Percentiles rank a stretch among this genome's conserved stretches.
These are phyloP conservation scores for Puccinia hordei DNA, from an alignment of 1,284 basidiomycete species.

Conservation along the genomic window DNA sequence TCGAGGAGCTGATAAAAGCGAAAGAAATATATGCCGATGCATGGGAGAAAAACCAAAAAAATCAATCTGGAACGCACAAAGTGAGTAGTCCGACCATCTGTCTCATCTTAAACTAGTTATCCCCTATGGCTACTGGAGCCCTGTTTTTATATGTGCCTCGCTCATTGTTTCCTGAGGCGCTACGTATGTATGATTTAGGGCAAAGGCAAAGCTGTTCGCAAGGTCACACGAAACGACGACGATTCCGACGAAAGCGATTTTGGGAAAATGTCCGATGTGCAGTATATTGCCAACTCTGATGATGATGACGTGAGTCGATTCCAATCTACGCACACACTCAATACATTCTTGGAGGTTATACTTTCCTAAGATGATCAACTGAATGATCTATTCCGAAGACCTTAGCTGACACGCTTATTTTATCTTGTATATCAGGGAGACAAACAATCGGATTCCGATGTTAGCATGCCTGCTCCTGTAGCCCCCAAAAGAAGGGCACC, in stretches of 20 bases:
- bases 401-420: neutral
- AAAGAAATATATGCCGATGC: constrained; percentile 53
- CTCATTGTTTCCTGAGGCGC: constrained; percentile 49
- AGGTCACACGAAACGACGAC: constrained; percentile 53
- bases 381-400: constrained; percentile 7
- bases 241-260: constrained; percentile 54
- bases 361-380: neutral
- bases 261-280: constrained; percentile 46
- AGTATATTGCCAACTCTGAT: constrained; percentile 23
- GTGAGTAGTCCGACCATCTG: constrained; percentile 67
- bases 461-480: constrained; percentile 60
- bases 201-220: constrained; percentile 50
- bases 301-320: constrained; percentile 21
- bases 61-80: constrained; percentile 68
- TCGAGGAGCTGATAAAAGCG: constrained; percentile 45
- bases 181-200: constrained; percentile 51
- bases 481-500: constrained; percentile 46
- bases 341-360: neutral
- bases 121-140: constrained; percentile 36
- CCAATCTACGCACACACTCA: neutral
- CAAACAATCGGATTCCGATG: constrained; percentile 29
- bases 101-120: constrained; percentile 52
- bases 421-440: neutral
- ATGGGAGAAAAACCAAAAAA: constrained; percentile 66
- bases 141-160: neutral